Base-by-base conservation (phyloP, 2,329 filamentous ascomycete species). In the Fusarium praegraminearum region DNA sequence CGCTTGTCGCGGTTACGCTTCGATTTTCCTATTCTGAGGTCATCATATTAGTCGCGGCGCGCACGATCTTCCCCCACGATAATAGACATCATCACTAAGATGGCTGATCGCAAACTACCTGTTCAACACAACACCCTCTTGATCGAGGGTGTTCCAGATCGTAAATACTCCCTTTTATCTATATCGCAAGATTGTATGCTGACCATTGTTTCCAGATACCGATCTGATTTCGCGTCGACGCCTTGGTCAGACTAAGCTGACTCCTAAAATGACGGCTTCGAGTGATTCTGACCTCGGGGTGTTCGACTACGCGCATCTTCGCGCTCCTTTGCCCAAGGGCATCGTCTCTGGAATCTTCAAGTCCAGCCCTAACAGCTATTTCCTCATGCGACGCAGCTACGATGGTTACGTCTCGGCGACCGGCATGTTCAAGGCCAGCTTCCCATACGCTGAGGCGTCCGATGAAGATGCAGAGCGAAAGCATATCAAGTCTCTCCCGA, bases 241-340 rank as follows among this genome's bases (percentile, higher is more conserved):
- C 73, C 86, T 99, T 46, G 96, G 95, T 47, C 94, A 97, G 82
- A 99, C 96, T 26, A 92, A 97, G 80, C 87, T 99, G 69, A 90
- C 91, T 12, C 90, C 94, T 54, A 96, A 94, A 83, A 90, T 93
- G 75, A 89, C 90, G 35, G 89, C 91, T 73, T 83, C 90, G n/a
- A 89, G 90, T 79, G 90, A 93, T 69, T 88, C 90, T 59, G 93
- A 93, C 78, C 84, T 96, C 65, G 93, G 93, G 53, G 89, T 91
- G 47, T 97, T 99, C 78, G 96, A 98, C 81, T 99, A 99, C 80
- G 95, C 94, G 70, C 96, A 99, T 79, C 86, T 99, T 51, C 92
- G 95, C 76, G 95, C 94, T 65, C 95, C 96, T 16, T 83, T 99
- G 47, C 96, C 96, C 51, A 96, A 94, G 80, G 94, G 96, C 70